Conservation (phyloP, 2,329 filamentous ascomycete species). For the Penicillium sp. region DNA sequence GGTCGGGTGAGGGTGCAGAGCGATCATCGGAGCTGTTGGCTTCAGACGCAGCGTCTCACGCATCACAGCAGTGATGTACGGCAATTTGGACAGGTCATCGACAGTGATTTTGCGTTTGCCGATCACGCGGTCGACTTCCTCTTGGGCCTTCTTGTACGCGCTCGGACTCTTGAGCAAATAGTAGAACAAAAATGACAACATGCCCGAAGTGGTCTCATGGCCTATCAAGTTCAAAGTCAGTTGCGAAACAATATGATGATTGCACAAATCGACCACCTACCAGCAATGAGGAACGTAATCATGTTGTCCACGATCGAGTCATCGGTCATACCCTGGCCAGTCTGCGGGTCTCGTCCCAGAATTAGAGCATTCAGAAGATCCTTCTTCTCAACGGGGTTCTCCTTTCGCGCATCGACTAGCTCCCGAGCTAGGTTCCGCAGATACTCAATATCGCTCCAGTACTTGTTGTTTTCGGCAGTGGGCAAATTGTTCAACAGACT, state of each 20-base stretch:
- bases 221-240: slow-evolving; percentile 34
- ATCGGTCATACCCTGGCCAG: slow-evolving; percentile 63
- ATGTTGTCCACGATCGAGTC: slow-evolving; percentile 67
- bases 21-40: slow-evolving; percentile 58
- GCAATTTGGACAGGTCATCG: slow-evolving; percentile 63
- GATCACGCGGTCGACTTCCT: slow-evolving; percentile 66
- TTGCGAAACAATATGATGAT: neutral
- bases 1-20: slow-evolving; percentile 50
- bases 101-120: slow-evolving; percentile 58
- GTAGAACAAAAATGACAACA: slow-evolving; percentile 66
- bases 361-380: slow-evolving; percentile 72
- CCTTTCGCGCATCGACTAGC: slow-evolving; percentile 60
- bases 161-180: slow-evolving; percentile 63
- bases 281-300: slow-evolving; percentile 69
- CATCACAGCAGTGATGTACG: slow-evolving; percentile 64
- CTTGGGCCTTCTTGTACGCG: slow-evolving; percentile 60
- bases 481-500: slow-evolving; percentile 49
- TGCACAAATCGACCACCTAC: slow-evolving; percentile 23
- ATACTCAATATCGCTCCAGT: slow-evolving; percentile 36
- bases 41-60: slow-evolving; percentile 63
- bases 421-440: slow-evolving; percentile 58
- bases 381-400: slow-evolving; percentile 57
- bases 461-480: slow-evolving; percentile 32
- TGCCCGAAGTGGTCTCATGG: slow-evolving; percentile 70
- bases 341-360: slow-evolving; percentile 64